Evolutionary conservation across 768 basidiomycete genomes (phyloP).

Genomic region (Pulveroboletus sp.): DNA sequence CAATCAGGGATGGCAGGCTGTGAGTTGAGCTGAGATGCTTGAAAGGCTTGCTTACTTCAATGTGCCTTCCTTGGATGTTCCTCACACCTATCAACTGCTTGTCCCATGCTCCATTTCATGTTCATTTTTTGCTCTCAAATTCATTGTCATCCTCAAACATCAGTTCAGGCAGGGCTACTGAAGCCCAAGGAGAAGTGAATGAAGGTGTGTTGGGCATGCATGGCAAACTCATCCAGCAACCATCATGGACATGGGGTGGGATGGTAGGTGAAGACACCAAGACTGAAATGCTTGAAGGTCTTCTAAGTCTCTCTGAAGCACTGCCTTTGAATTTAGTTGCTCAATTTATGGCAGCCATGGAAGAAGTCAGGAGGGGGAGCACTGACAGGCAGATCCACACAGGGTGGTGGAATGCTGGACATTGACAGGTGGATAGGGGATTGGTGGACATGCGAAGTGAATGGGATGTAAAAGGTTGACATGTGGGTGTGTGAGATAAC

Average conservation of each 20-base stretch:
- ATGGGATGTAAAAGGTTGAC: no score
- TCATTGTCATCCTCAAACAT: slow-evolving; percentile 37
- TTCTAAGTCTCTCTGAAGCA: slow-evolving; percentile 14
- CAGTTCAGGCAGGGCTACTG: not conserved
- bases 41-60: no score
- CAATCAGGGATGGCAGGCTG: not conserved
- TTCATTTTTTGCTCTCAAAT: slow-evolving; percentile 46
- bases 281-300: slow-evolving; percentile 37
- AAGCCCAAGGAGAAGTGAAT: slow-evolving; percentile 26
- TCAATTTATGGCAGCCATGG: no score
- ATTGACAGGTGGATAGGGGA: no score
- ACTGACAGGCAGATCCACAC: no score
- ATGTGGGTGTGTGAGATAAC: no score
- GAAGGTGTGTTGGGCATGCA: slow-evolving; percentile 57
- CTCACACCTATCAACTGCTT: slow-evolving; percentile 37
- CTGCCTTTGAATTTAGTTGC: slow-evolving; percentile 20
- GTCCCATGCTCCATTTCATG: slow-evolving; percentile 36
- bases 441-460: no score
- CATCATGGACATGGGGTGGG: slow-evolving; percentile 30
- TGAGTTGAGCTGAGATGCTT: not conserved
- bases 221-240: slow-evolving; percentile 50
- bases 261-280: slow-evolving; percentile 30
- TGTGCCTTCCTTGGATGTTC: slow-evolving; percentile 18
- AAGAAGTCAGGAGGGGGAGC: no score
- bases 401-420: no score